Conservation (phyloP, 2,329 filamentous ascomycete genomes). For the Dothideomycetes sp. region DNA sequence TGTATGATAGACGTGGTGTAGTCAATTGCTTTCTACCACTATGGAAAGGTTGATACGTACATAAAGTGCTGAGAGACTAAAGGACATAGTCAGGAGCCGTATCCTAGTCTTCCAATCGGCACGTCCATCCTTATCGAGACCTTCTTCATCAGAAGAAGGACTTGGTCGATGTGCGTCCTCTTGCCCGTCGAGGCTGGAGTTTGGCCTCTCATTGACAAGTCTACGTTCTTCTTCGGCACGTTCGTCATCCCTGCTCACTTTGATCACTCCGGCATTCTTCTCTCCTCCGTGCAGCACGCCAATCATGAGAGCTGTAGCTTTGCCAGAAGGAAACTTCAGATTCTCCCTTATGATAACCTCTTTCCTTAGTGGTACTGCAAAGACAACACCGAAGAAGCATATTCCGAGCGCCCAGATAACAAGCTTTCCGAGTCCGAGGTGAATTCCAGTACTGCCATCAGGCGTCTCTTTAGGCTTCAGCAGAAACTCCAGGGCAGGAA, state of each 20-base stretch:
- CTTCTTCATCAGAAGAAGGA: slow-evolving; percentile 12
- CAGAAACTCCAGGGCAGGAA: slow-evolving; percentile 84
- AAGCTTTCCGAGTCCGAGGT: slow-evolving; percentile 54
- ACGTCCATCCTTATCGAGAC: slow-evolving; percentile 24
- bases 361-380: slow-evolving; percentile 79
- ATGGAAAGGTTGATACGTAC: slow-evolving; percentile 19
- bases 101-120: slow-evolving; percentile 53
- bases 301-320: slow-evolving; percentile 89
- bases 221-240: slow-evolving; percentile 8
- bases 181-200: slow-evolving; percentile 3
- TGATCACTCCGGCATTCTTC: slow-evolving; percentile 21
- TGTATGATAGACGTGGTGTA: too few species aligned
- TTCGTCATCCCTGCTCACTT: slow-evolving; percentile 25
- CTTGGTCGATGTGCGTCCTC: slow-evolving; percentile 1
- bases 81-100: slow-evolving; percentile 47
- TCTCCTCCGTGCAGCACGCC: slow-evolving; percentile 66
- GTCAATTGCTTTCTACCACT: background rate
- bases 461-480: slow-evolving; percentile 57
- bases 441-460: slow-evolving; percentile 15
- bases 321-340: slow-evolving; percentile 88
- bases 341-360: slow-evolving; percentile 92
- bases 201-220: background rate
- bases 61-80: slow-evolving; percentile 45
- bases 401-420: slow-evolving; percentile 86
- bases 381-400: slow-evolving; percentile 93